Conservation (phyloP, 208 protist genomes). For the Willaertia magna region DNA sequence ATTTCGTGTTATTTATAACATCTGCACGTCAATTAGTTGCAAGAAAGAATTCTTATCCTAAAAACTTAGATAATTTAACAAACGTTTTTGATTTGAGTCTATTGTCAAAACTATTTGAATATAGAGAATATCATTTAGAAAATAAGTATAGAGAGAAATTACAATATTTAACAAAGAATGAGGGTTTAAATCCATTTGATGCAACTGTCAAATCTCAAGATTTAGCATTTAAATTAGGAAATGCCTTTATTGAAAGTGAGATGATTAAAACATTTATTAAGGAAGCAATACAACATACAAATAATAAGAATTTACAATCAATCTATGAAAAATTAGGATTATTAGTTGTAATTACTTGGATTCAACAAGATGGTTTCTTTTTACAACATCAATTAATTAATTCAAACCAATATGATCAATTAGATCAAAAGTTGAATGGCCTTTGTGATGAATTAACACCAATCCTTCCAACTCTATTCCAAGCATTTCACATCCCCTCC, state of each 20-base stretch:
- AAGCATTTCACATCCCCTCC: not conserved
- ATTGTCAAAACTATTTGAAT: not conserved
- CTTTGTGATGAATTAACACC: not conserved
- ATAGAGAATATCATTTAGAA: not conserved
- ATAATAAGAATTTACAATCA: not conserved
- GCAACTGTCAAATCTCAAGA: not conserved
- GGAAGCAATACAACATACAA: not conserved
- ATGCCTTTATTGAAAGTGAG: not conserved
- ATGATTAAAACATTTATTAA: not conserved
- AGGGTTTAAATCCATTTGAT: not conserved
- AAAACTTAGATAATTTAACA: not conserved
- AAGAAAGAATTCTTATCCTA: not conserved
- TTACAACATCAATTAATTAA: not conserved
- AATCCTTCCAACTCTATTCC: not conserved
- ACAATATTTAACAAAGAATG: too few species aligned
- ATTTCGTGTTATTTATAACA: not conserved
- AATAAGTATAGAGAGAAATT: not conserved
- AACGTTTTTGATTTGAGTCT: not conserved
- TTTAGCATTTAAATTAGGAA: not conserved
- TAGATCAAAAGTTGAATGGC: not conserved
- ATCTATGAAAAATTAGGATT: not conserved
- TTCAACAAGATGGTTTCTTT: not conserved
- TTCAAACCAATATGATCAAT: not conserved
- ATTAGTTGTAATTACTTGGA: not conserved
- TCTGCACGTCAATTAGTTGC: not conserved